Evolutionary conservation across 148 eudicot genomes (phyloP), one percentile per base, ranked within the genome.

Genomic region (Beta vulgaris): DNA sequence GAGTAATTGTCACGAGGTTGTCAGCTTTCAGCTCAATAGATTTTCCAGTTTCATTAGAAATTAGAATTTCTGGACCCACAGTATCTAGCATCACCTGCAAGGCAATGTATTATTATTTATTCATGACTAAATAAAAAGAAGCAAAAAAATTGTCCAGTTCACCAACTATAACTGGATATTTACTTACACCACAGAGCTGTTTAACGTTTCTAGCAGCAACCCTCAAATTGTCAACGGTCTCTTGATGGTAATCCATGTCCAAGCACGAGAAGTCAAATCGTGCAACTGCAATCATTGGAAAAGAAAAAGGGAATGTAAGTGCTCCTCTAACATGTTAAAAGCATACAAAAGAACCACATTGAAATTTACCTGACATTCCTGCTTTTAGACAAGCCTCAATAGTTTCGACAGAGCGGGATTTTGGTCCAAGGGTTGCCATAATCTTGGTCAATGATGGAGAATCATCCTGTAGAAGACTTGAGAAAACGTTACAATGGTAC

Each of bases 11-110:
- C 42, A 88, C 84, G 34, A 63, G 69, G 58, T 73, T 85, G 23
- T 82, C 89, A 16, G 81, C 88, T 64, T 78, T 78, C 61, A 86
- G 64, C 68, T 81, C 66, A 32, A 88, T 83, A 10, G 85, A 71
- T 21, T 81, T 83, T 36, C 88, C 91, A 42, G 84, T 70, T 77
- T 84, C 78, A 58, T 88, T 88, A 53, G 42, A 42, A 75, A 88
- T 84, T n/a, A 84, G 86, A 28, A 88, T 79, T 77, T 85, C 89
- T n/a, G 91, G 91, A 36, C 91, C 91, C 73, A 81, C 85, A 21
- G 91, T 88, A 82, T 88, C 91, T 55, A 88, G 78, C 91, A 88
- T 86, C 35, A 88, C 89, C 91, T 88, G 83, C 63, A 73, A 60
- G 79, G 64, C n/a, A 43, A 29, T 73, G 10, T 39, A 65, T 77